Evolutionary conservation across 2,329 filamentous ascomycete species (phyloP).

Genomic region (Aspergillus piperis): DNA sequence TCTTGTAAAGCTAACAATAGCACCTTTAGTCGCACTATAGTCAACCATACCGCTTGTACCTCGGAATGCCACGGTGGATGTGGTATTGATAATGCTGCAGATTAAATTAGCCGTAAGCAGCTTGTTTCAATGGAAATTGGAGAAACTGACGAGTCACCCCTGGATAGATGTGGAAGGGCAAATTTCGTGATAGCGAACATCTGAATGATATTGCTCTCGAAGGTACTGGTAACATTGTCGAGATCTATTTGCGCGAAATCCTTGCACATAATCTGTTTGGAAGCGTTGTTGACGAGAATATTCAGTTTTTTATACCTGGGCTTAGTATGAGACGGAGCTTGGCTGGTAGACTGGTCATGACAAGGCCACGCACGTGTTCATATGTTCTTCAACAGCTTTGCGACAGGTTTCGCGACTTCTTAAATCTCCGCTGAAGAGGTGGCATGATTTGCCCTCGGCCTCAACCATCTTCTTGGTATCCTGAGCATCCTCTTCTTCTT

Average conservation of each 20-base stretch:
- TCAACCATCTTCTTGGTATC: slow-evolving; percentile 57
- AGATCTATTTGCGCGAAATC: slow-evolving; percentile 58
- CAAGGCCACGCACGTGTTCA: slow-evolving; percentile 44
- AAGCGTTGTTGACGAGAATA: slow-evolving; percentile 62
- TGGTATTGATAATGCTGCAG: slow-evolving; percentile 58
- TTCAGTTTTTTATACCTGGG: slow-evolving; percentile 37
- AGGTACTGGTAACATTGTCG: slow-evolving; percentile 57
- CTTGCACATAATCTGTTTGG: slow-evolving; percentile 57
- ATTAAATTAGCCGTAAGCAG: neutral
- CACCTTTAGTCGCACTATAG: slow-evolving; percentile 60
- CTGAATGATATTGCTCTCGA: slow-evolving; percentile 58
- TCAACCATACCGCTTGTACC: slow-evolving; percentile 56
- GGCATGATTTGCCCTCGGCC: slow-evolving; percentile 50
- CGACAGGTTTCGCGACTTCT: slow-evolving; percentile 54
- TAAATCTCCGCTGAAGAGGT: slow-evolving; percentile 53
- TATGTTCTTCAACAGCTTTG: slow-evolving; percentile 55
- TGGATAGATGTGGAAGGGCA: slow-evolving; percentile 57
- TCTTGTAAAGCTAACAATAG: slow-evolving; percentile 59
- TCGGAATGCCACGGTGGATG: slow-evolving; percentile 57
- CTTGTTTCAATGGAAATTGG: neutral
- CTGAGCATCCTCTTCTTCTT: slow-evolving; percentile 59
- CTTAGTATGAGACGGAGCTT: slow-evolving; percentile 32
- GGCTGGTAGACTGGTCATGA: neutral
- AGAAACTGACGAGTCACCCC: slow-evolving; percentile 47
- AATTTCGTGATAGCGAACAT: slow-evolving; percentile 64